A percentile compares a stretch with the other conserved stretches of the same genome.
Evolutionary conservation across 1,284 basidiomycete species (phyloP).

Genomic region (Fomitopsis pinicola): DNA sequence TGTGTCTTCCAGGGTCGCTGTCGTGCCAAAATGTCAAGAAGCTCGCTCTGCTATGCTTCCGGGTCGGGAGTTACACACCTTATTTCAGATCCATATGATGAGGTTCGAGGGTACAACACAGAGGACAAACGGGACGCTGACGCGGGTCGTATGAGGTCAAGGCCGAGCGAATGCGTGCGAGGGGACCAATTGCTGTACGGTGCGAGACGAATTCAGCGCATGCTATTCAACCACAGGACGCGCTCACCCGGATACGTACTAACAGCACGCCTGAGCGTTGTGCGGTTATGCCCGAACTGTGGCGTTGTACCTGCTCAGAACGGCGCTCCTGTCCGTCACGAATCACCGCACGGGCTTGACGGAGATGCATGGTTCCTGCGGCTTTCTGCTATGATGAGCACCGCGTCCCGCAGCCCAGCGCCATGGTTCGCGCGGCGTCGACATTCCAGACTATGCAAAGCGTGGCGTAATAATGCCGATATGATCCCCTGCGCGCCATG

Average conservation of each 20-base stretch:
- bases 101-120: neutral
- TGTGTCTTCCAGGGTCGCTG: neutral
- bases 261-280: neutral
- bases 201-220: neutral
- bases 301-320: neutral
- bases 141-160: neutral
- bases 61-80: neutral
- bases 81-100: neutral
- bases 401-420: neutral
- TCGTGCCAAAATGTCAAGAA: neutral
- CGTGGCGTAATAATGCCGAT: neutral
- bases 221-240: neutral
- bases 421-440: neutral
- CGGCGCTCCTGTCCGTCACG: neutral
- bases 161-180: neutral
- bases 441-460: neutral
- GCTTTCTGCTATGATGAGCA: neutral
- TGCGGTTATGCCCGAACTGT: neutral
- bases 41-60: neutral
- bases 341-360: neutral
- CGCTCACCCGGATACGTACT: neutral
- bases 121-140: neutral
- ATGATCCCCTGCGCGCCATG: neutral
- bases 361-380: neutral
- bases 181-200: neutral